Evolutionary conservation across 768 basidiomycete genomes (phyloP), one percentile per base, ranked within the genome.

Genomic region (Pisolithus albus): DNA sequence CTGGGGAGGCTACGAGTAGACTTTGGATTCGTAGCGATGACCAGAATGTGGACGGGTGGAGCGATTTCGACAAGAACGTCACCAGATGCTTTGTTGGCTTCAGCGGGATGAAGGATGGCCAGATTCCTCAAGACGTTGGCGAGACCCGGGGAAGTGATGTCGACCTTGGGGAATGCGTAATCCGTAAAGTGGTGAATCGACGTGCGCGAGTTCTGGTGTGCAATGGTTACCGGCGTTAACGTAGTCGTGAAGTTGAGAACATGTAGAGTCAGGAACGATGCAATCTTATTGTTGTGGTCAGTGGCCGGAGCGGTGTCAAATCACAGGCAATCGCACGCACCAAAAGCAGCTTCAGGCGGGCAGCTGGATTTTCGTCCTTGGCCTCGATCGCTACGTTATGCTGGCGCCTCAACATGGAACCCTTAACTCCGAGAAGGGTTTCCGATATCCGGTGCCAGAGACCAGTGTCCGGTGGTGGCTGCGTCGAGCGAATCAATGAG

Each of bases 181-280:
- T 67, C 61, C 4, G 49, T 28, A 10, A 61, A 47, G 15, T 50
- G 18, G 24, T 53, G 56, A 3, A 57, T 9, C 30, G 61, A 56
- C 5, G 28, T 39, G 53, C 53, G 64, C 8, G 52, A 62, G 58
- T 69, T 72, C 62, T 74, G 69, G 52, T 77, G 69, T 58, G 76
- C 59, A 67, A 81, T 58, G 52, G 80, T 65, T n/a, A 77, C 74
- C 30, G 83, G 78, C 0, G 93, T 86, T 46, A 99, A 80, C 0
- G 96, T 93, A 0, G 94, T 88, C 66, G 86, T 87, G 52, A 98
- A 80, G 74, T 97, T 98, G 55, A 96, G 79, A 50, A 93, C 81
- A 59, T 99, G 96, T 2, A 99, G 72, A 0, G 83, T 83, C 57
- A 95, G 76, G 80, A 98, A 99, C 3, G 93, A 85, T 16, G 84